Evolutionary conservation across 768 basidiomycete species (phyloP).

Genomic region (Mycena albidolilacea): DNA sequence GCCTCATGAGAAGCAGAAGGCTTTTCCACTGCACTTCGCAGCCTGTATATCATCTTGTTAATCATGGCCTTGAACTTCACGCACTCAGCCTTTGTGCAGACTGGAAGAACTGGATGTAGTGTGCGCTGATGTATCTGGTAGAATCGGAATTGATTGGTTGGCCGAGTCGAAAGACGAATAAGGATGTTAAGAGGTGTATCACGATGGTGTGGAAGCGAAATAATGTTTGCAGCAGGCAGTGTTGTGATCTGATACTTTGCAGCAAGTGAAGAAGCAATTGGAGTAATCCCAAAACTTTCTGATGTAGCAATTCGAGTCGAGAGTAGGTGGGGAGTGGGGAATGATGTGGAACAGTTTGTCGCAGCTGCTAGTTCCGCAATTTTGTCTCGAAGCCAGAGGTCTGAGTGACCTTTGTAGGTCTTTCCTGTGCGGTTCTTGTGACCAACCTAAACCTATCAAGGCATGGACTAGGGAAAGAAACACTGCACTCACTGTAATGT

Average conservation of each 20-base stretch:
- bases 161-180: not conserved
- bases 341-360: not conserved
- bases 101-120: too few relatives aligned
- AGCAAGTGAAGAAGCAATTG: not conserved
- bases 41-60: too few relatives aligned
- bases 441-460: too few relatives aligned
- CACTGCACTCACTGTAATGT: too few relatives aligned
- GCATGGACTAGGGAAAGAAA: too few relatives aligned
- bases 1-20: too few relatives aligned
- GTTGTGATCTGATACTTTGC: not conserved
- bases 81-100: too few relatives aligned
- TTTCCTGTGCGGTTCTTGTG: too few relatives aligned
- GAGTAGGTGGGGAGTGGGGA: not conserved
- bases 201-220: not conserved
- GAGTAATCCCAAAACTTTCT: not conserved
- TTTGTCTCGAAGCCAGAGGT: not conserved
- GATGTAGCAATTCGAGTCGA: not conserved
- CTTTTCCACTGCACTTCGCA: too few relatives aligned
- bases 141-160: not conserved
- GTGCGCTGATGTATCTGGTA: too few relatives aligned
- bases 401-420: not conserved
- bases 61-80: too few relatives aligned
- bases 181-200: not conserved
- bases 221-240: not conserved
- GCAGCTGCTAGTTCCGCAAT: slow-evolving; percentile 7